Evolutionary conservation across 768 basidiomycete species (phyloP).

Genomic region (Phlebiopsis flavidoalba): DNA sequence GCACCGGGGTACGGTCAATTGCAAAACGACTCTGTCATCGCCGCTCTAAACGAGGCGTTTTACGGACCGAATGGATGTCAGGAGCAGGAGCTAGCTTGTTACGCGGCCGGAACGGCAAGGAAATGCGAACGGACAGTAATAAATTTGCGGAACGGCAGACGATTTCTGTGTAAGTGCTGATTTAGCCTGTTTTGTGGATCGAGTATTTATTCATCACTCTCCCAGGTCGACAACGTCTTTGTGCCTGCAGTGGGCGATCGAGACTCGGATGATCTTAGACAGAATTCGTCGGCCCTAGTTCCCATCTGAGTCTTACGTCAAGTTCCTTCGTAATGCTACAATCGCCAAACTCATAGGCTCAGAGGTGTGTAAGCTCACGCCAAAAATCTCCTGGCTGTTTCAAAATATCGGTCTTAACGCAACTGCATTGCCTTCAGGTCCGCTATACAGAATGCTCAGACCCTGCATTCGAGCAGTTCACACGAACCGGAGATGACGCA

Average conservation of each 20-base stretch:
- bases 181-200: background rate
- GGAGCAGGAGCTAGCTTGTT: constrained; percentile 52
- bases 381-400: constrained; percentile 16
- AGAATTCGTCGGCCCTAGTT: constrained; percentile 47
- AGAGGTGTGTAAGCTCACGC: background rate
- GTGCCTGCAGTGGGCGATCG: constrained; percentile 45
- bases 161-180: constrained; percentile 51
- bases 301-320: constrained; percentile 52
- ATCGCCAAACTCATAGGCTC: constrained; percentile 46
- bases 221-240: constrained; percentile 42
- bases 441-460: constrained; percentile 46
- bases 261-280: constrained; percentile 54
- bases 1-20: constrained; percentile 68
- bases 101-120: constrained; percentile 44
- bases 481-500: constrained; percentile 57
- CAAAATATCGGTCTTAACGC: background rate
- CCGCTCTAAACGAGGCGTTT: constrained; percentile 42
- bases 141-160: constrained; percentile 46
- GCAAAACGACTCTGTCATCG: constrained; percentile 40
- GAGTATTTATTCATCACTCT: background rate
- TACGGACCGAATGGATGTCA: constrained; percentile 46
- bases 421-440: constrained; percentile 18
- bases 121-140: constrained; percentile 39
- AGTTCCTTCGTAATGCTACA: constrained; percentile 34
- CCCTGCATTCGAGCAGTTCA: constrained; percentile 37